phyloP scores from a whole-genome alignment of 2,329 filamentous ascomycete species.

The Cyanodermella asteris region DNA sequence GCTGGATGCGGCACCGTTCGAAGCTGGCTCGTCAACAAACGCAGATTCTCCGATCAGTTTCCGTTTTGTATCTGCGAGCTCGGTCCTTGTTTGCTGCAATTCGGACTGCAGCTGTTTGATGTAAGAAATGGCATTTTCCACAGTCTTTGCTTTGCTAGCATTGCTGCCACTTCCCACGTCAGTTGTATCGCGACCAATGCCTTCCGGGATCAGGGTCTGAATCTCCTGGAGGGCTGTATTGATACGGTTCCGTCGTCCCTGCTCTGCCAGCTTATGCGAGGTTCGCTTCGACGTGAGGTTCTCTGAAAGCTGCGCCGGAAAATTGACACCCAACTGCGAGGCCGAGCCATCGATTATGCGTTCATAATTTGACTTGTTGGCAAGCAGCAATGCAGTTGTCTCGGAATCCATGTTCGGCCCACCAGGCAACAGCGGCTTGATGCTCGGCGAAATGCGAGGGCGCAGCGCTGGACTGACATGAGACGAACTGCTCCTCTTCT shows the following conservation, averaged over 20 bases:
- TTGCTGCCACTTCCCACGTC: conserved; percentile 15
- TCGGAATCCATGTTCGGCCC: conserved; percentile 28
- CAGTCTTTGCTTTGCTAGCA: conserved; percentile 76
- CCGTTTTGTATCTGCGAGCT: conserved; percentile 43
- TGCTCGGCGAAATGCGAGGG: conserved; percentile 80
- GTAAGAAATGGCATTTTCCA: conserved; percentile 92
- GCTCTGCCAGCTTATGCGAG: conserved; percentile 93
- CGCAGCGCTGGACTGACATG: conserved; percentile 71
- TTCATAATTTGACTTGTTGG: conserved; percentile 93
- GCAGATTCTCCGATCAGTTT: too few species aligned
- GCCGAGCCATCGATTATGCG: conserved; percentile 88
- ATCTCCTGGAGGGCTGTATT: conserved; percentile 87
- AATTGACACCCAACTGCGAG: conserved; percentile 72
- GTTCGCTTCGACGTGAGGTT: conserved; percentile 92
- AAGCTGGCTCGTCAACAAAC: too few species aligned
- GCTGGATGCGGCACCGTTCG: too few species aligned
- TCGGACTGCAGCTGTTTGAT: conserved; percentile 69
- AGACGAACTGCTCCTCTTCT: conserved; percentile 46
- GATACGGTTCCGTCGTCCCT: conserved; percentile 84
- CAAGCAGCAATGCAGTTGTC: conserved; percentile 51
- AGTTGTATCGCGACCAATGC: conserved; percentile 19
- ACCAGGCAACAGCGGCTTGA: conserved; percentile 66
- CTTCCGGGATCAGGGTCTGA: conserved; percentile 55
- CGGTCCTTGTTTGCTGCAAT: conserved; percentile 38
- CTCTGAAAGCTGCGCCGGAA: conserved; percentile 75